phyloP scores from a whole-genome alignment of 352 stramenopile species.

The Globisporangium sylvaticum region DNA sequence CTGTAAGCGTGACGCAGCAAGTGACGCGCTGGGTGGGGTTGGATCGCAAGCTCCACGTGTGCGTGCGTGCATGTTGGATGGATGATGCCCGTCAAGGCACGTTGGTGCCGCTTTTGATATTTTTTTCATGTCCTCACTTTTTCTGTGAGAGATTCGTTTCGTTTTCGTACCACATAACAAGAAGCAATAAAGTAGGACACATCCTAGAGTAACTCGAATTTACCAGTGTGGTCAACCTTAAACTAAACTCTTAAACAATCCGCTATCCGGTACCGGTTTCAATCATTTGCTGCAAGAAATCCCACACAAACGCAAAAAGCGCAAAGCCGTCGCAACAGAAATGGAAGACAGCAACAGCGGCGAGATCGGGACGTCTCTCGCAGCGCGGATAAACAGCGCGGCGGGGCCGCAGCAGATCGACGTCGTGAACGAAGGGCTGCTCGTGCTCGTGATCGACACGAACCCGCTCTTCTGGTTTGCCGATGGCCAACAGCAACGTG shows the following conservation, averaged over 20 bases:
- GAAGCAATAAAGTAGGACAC: neutral
- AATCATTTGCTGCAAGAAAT: neutral
- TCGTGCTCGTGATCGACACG: constrained; percentile 81
- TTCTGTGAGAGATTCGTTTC: neutral
- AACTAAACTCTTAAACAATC: neutral
- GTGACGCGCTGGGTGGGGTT: neutral
- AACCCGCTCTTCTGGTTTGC: constrained; percentile 73
- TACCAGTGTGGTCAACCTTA: constrained; percentile 2
- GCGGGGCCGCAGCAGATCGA: constrained; percentile 10
- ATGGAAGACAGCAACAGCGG: constrained; percentile 6
- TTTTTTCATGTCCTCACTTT: constrained; percentile 2
- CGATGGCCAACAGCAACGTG: constrained; percentile 22
- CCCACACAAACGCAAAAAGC: neutral
- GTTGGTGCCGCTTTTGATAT: neutral
- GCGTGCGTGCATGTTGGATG: neutral
- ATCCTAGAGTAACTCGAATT: neutral
- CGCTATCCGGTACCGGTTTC: too few species aligned
- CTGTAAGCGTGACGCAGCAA: constrained; percentile 22
- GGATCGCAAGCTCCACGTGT: neutral
- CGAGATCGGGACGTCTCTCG: constrained; percentile 16
- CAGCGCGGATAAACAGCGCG: constrained; percentile 14
- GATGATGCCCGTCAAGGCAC: neutral
- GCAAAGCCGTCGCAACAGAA: neutral
- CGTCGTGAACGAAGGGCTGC: constrained; percentile 39
- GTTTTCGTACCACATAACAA: constrained; percentile 4